Base-by-base conservation (phyloP, 2,329 filamentous ascomycete species). In the Hymenotorrendiella dingleyae region DNA sequence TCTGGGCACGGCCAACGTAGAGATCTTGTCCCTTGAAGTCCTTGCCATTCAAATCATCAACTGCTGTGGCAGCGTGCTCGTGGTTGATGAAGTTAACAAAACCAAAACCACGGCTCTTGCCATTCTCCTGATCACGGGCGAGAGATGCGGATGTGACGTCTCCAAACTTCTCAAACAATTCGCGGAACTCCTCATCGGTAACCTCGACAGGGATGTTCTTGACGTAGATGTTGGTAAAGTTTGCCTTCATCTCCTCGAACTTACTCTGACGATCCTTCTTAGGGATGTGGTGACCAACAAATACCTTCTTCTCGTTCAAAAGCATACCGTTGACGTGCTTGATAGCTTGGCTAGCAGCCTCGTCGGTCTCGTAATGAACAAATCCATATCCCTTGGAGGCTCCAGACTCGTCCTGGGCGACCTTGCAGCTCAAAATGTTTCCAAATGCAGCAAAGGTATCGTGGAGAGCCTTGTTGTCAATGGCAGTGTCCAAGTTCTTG, bases 181-280 rank as follows among this genome's bases (percentile, higher is more conserved):
- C 78, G 58, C 89, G 88, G 81, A 98, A 97, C 65, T 97, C 85
- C 7, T 97, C 90, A 49, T 98, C 93, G 46, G 80, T 84, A 52
- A 84, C 86, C 36, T 96, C 91, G 26, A 72, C 62, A 60, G 82
- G 80, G 58, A 98, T 84, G 74, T 98, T 98, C 83, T 98, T 98
- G 74, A 98, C 87, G 73, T 98, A 98, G 69, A 98, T 83, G 69
- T 98, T 98, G 75, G 93, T 98, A 79, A 94, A 98, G 78, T 98
- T 98, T 69, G 93, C 93, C 84, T 98, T 98, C 91, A 98, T 98
- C 78, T 98, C 93, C 75, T 98, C 93, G 60, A 97, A 97, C 75
- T 98, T 98, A 87, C 88, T 95, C 80, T 97, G 93, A 61, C 93
- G 91, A 65, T 98, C 93, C 80, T 97, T 97, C 85, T 97, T 97